Base-by-base conservation (phyloP, 1,139 yeast species). In the Yamadazyma siamensis region DNA sequence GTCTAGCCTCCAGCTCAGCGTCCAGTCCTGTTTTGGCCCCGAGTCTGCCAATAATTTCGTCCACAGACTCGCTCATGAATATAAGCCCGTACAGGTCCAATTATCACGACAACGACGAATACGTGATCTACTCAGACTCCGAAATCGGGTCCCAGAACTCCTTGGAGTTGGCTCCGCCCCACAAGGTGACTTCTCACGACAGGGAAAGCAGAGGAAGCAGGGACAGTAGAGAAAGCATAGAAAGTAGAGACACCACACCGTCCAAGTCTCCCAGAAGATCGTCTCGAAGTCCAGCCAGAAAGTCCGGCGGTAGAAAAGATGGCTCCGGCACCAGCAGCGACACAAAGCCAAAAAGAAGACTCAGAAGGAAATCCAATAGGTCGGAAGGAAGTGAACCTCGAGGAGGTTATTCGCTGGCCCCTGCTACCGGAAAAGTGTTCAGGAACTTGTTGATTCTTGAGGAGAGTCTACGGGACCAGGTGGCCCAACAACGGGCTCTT, bases 371-470 rank as follows among this genome's bases (percentile, higher is more conserved):
- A 36, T 56, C 64, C 1, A 50, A 41, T 34, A 48, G 49, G 28
- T 59, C 66, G 0, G 61, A 55, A 5, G 46, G 43, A 13, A 52
- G 63, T 33, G 64, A 57, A 21, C 31, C 27, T 13, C 35, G 51
- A 13, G 67, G 66, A 3, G 71, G 71, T 3, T 65, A 65, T 39
- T 58, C 70, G 1, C 63, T 59, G 50, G 58, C 61, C 28, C 76
- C 86, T 1, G 75, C 80, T 6, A 74, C 86, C 0, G 83, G 91
- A 3, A 79, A 80, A 59, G 76, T 83, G 14, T 86, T 83, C 49
- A 72, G 95, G 31, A 87, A 88, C 52, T 58, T 91, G 43, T 65
- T 91, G 29, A 82, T 89, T 15, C 54, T 88, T 32, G 98, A 91
- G 54, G 95, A 88, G 50, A 80, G 86, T 36, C 61, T 89, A 32